These are phyloP conservation scores for Ehretia macrophylla DNA, from an alignment of 257 asterid genomes.

Conservation along the genomic window DNA sequence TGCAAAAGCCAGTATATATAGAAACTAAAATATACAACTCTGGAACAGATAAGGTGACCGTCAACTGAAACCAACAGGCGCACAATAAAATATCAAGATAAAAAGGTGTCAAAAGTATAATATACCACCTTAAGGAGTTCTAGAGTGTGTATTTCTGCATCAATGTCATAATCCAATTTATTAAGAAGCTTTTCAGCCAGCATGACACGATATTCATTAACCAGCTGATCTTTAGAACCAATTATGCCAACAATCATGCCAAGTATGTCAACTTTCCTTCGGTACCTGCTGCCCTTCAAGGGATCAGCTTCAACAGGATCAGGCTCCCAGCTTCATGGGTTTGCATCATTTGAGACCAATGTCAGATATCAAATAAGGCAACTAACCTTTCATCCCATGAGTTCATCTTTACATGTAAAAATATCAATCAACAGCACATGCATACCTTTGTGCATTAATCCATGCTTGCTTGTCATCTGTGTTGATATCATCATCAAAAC, in stretches of 20 bases:
- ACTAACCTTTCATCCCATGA: neutral
- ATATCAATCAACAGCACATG: neutral
- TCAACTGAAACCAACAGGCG: neutral
- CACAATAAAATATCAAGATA: constrained; percentile 12
- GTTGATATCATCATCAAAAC: constrained; percentile 67
- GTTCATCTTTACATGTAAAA: neutral
- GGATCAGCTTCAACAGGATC: constrained; percentile 98
- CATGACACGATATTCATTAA: constrained; percentile 96
- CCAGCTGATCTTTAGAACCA: constrained; percentile 98
- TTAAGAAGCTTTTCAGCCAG: constrained; percentile 96
- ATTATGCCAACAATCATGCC: constrained; percentile 93
- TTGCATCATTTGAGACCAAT: constrained; percentile 22
- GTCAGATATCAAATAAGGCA: constrained; percentile 25
- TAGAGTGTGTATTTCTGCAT: constrained; percentile 86
- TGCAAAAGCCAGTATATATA: constrained; percentile 29
- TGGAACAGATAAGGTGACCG: constrained; percentile 9
- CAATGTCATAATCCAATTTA: constrained; percentile 91
- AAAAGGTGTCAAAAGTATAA: constrained; percentile 15
- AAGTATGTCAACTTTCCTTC: constrained; percentile 91
- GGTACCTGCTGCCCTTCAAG: constrained; percentile 68
- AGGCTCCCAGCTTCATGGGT: constrained; percentile 83
- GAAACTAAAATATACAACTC: constrained; percentile 15
- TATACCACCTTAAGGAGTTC: constrained; percentile 86
- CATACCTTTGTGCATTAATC: constrained; percentile 80
- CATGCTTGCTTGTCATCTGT: constrained; percentile 91